Percentiles rank a stretch among this genome's conserved stretches.
These are phyloP conservation scores for Fusarium duplospermum DNA, from an alignment of 2,329 filamentous ascomycete species.

Conservation along the genomic window DNA sequence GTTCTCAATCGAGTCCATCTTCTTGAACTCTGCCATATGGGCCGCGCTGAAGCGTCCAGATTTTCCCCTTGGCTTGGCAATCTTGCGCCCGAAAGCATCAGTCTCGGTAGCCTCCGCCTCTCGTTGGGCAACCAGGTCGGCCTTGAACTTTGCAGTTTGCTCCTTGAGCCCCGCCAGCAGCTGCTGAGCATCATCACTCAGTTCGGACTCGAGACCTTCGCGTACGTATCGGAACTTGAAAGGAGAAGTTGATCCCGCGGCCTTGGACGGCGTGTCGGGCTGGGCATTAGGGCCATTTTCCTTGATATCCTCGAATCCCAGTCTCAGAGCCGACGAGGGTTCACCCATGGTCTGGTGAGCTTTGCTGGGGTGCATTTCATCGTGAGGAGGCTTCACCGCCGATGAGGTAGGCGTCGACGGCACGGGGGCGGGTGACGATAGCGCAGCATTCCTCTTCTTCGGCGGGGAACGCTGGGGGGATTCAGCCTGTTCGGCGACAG, in stretches of 20 bases:
- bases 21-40: conserved; percentile 91
- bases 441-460: conserved; percentile 46
- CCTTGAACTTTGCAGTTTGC: conserved; percentile 78
- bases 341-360: conserved; percentile 80
- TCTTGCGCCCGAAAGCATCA: conserved; percentile 69
- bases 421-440: conserved; percentile 51
- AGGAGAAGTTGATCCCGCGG: conserved; percentile 63
- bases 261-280: conserved; percentile 74
- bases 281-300: conserved; percentile 53
- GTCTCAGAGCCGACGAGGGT: conserved; percentile 81
- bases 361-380: conserved; percentile 93
- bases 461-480: conserved; percentile 44
- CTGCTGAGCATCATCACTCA: conserved; percentile 71
- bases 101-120: conserved; percentile 63
- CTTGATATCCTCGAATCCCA: conserved; percentile 84
- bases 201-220: conserved; percentile 59
- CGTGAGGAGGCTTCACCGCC: conserved; percentile 75
- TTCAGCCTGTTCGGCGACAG: conserved; percentile 60
- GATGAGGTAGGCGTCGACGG: conserved; percentile 72
- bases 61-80: conserved; percentile 84
- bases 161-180: conserved; percentile 77
- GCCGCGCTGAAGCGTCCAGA: conserved; percentile 83
- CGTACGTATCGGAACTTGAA: conserved; percentile 78
- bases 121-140: conserved; percentile 71
- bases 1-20: conserved; percentile 95